Evolutionary conservation across 2,329 filamentous ascomycete species (phyloP), one percentile per base, ranked within the genome.

Genomic region (Boeremia lycopersici): DNA sequence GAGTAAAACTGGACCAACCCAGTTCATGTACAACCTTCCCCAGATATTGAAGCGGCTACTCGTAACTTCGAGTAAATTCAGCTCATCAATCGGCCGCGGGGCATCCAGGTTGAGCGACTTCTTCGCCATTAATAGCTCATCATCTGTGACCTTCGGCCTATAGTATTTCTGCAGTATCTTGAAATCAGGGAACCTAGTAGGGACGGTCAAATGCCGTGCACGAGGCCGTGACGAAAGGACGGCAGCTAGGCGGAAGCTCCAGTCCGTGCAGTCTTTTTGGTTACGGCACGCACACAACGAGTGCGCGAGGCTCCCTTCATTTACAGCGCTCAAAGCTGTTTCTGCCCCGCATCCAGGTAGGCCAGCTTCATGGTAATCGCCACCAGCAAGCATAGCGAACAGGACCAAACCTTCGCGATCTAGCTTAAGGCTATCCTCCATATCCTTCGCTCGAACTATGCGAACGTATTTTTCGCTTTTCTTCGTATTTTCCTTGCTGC

Each of bases 351-450:
- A 79, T 2, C 67, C 63, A 12, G 35, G 59, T 7, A 79, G 60
- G 5, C 77, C 77, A 57, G 61, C 63, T 2, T 53, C 56, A 39
- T 76, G 59, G 46, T 79, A 79, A 48, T 80, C 77, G 4, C 77
- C 77, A 6, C 77, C 77, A 19, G 65, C 66, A 1, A 79, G 62
- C 52, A 79, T 68, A 1, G 74, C 76, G 45, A 78, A 77, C 1
- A 78, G 58, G 2, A 79, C 67, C 1, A 79, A 56, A 0, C 71
- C 72, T 31, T 77, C 69, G 3, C 62, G 62, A 46, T 77, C 70
- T 2, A 79, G 47, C 6, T 67, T 60, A 4, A 69, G 56, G 25
- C 63, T 57, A 2, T 62, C 53, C 15, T 63, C 53, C 8, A 78
- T 64, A 0, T 69, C 62, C 2, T 57, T 48, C 1, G 71, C 66